Evolutionary conservation across 2,329 filamentous ascomycete genomes (phyloP).

Genomic region (Arthrinium puccinioides): DNA sequence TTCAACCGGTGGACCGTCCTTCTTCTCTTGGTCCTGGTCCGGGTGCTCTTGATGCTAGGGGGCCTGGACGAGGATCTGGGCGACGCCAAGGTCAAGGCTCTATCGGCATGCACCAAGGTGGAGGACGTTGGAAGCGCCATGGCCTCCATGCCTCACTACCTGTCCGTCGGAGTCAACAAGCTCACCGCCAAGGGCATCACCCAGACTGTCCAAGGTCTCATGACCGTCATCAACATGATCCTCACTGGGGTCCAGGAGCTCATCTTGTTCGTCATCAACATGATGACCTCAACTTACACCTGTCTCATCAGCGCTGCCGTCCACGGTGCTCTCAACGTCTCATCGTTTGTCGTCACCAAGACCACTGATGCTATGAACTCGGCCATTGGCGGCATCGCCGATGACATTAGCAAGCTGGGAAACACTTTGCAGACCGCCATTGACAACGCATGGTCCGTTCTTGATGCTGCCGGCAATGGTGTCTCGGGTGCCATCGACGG

Average conservation of each 20-base stretch:
- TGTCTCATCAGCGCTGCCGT: constrained; percentile 83
- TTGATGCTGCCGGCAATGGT: constrained; percentile 55
- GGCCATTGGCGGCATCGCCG: constrained; percentile 32
- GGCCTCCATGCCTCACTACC: constrained; percentile 97
- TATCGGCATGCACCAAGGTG: constrained; percentile 84
- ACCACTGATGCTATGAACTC: constrained; percentile 42
- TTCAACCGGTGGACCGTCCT: constrained; percentile 96
- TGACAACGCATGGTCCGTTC: constrained; percentile 38
- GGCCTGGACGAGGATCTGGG: constrained; percentile 67
- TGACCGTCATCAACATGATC: constrained; percentile 69
- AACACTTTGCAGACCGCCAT: constrained; percentile 49
- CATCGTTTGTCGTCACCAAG: constrained; percentile 31
- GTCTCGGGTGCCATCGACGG: constrained; percentile 40
- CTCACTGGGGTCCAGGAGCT: constrained; percentile 81
- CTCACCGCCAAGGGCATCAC: constrained; percentile 75
- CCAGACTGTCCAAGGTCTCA: constrained; percentile 71
- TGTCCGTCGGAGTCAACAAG: constrained; percentile 81
- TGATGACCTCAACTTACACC: constrained; percentile 82
- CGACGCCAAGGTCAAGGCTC: constrained; percentile 71
- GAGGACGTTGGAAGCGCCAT: constrained; percentile 90
- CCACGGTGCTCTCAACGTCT: constrained; percentile 69
- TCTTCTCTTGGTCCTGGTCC: constrained; percentile 74
- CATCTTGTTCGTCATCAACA: constrained; percentile 85
- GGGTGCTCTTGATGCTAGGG: constrained; percentile 69
- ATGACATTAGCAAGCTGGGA: constrained; percentile 41